Percentiles rank a stretch among this genome's conserved stretches.
Evolutionary conservation across 2,329 filamentous ascomycete genomes (phyloP).

Genomic region (Aspergillus quadrilineatus): DNA sequence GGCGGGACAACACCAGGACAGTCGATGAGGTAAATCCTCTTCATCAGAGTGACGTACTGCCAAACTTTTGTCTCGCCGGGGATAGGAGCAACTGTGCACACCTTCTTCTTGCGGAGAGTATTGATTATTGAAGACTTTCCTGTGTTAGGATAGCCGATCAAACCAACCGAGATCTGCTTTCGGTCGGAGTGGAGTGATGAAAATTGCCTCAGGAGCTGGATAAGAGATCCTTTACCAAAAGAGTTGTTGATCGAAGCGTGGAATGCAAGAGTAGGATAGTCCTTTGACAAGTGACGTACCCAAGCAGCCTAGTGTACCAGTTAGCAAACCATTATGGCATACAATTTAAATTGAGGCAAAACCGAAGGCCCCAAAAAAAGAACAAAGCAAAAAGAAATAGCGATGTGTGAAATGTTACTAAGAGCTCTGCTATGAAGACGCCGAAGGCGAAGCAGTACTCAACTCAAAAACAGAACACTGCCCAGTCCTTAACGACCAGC

Average conservation of each 20-base stretch:
- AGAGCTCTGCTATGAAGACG: constrained; percentile 76
- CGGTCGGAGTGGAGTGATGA: constrained; percentile 82
- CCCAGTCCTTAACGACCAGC: constrained; percentile 70
- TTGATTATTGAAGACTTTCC: constrained; percentile 98
- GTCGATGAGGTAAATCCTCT: constrained; percentile 90
- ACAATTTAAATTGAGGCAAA: neutral
- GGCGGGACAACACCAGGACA: constrained; percentile 96
- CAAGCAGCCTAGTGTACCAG: constrained; percentile 70
- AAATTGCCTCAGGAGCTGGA: constrained; percentile 89
- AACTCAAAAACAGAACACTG: constrained; percentile 94
- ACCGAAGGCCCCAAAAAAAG: constrained; percentile 18
- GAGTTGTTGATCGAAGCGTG: constrained; percentile 93
- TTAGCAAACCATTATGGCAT: constrained; percentile 31
- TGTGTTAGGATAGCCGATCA: constrained; percentile 88
- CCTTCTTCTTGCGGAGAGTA: constrained; percentile 89
- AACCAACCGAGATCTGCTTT: constrained; percentile 91
- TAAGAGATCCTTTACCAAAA: constrained; percentile 93
- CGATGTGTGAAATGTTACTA: constrained; percentile 97
- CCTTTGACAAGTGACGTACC: constrained; percentile 84
- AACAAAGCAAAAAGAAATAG: constrained; percentile 42
- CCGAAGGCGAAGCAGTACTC: constrained; percentile 72
- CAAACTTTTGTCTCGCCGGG: constrained; percentile 97
- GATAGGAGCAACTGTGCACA: constrained; percentile 89
- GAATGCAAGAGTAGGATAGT: constrained; percentile 92
- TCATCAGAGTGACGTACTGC: constrained; percentile 97